Evolutionary conservation across 768 basidiomycete genomes (phyloP).

Genomic region (Macrolepiota fuliginosa): DNA sequence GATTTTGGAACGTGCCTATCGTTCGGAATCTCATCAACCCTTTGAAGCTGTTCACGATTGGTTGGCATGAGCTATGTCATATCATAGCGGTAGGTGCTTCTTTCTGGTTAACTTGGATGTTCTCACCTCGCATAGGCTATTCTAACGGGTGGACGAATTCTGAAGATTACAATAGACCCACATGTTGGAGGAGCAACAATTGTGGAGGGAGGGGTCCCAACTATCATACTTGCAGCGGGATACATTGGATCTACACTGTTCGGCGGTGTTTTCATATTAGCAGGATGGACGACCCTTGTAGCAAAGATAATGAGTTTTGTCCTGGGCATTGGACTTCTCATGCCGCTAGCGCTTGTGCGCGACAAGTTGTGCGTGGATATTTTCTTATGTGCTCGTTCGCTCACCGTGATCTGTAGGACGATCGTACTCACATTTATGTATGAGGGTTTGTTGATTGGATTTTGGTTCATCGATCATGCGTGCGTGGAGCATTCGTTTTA

Average conservation of each 20-base stretch:
- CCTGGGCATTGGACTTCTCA: constrained; percentile 81
- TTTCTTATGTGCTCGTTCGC: background rate
- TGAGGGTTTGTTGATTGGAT: constrained; percentile 84
- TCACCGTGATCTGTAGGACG: constrained; percentile 51
- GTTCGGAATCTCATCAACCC: constrained; percentile 78
- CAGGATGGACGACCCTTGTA: constrained; percentile 85
- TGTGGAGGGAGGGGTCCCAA: constrained; percentile 74
- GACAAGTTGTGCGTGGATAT: constrained; percentile 75
- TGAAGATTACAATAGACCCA: constrained; percentile 83
- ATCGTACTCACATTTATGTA: constrained; percentile 79
- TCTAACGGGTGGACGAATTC: constrained; percentile 73
- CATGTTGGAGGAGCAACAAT: constrained; percentile 74
- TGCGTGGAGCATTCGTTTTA: constrained; percentile 33
- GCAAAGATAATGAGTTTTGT: constrained; percentile 93
- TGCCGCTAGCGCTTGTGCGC: constrained; percentile 81
- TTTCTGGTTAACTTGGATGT: background rate
- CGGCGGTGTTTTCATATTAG: constrained; percentile 80
- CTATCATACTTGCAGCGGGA: constrained; percentile 72
- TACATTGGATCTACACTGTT: constrained; percentile 82
- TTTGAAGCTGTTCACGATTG: constrained; percentile 84
- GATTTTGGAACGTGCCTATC: constrained; percentile 84
- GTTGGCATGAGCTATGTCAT: constrained; percentile 88
- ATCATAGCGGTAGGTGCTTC: constrained; percentile 59
- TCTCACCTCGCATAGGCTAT: constrained; percentile 50
- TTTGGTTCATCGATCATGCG: constrained; percentile 97